phyloP scores from a whole-genome alignment of 768 basidiomycete genomes.

The Neoboletus subvelutipes region DNA sequence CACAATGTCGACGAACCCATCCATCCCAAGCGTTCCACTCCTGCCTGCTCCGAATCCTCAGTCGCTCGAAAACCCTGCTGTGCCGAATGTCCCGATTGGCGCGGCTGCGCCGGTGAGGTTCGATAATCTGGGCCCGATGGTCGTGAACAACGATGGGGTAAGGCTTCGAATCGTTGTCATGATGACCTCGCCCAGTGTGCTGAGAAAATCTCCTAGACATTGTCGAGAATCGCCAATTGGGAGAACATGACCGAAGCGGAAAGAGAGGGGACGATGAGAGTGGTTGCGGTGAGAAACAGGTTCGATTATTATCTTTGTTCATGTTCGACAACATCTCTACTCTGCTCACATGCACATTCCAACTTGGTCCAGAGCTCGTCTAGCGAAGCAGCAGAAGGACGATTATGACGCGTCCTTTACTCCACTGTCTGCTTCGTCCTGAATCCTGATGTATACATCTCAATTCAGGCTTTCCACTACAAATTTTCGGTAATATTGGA shows the following conservation, averaged over 20 bases:
- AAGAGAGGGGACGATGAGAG: conserved; percentile 53
- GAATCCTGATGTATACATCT: background rate
- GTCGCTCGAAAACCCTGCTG: conserved; percentile 7
- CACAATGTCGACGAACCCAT: conserved; percentile 8
- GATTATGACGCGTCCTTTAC: background rate
- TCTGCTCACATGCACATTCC: background rate
- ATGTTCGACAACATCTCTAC: background rate
- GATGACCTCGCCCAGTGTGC: background rate
- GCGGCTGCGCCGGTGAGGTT: conserved; percentile 42
- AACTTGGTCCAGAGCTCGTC: conserved; percentile 5
- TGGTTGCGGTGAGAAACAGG: conserved; percentile 55
- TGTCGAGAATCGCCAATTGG: conserved; percentile 70
- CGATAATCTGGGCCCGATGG: conserved; percentile 63
- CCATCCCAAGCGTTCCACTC: conserved; percentile 4
- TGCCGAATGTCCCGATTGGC: conserved; percentile 14
- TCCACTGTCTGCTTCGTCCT: background rate
- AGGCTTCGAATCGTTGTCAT: conserved; percentile 15
- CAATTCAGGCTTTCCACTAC: background rate
- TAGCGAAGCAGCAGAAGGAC: conserved; percentile 9
- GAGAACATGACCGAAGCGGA: conserved; percentile 54
- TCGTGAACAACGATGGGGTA: conserved; percentile 68
- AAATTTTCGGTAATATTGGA: background rate
- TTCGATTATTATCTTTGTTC: conserved; percentile 10
- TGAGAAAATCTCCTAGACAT: conserved; percentile 40
- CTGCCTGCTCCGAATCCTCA: conserved; percentile 7